These are phyloP conservation scores for Scutellaria barbata DNA, from an alignment of 257 asterid species.

Conservation along the genomic window DNA sequence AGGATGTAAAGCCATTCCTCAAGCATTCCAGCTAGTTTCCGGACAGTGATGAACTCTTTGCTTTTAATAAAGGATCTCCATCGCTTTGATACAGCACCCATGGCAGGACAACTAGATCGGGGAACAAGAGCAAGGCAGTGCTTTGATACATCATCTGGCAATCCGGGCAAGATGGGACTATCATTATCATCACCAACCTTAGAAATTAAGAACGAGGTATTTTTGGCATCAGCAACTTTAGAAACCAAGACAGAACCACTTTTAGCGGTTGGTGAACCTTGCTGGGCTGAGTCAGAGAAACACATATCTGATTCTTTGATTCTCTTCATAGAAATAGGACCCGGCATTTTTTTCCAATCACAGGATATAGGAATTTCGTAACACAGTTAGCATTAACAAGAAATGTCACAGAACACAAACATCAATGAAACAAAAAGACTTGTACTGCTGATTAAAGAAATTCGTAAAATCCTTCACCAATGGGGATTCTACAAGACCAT, in stretches of 20 bases:
- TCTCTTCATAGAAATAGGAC: conserved; percentile 35
- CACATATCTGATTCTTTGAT: conserved; percentile 46
- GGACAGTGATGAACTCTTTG: conserved; percentile 65
- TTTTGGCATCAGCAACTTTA: conserved; percentile 41
- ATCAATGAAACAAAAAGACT: conserved; percentile 15
- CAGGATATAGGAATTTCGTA: conserved; percentile 16
- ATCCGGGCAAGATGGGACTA: conserved; percentile 69
- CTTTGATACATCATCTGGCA: conserved; percentile 87
- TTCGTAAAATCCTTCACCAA: conserved; percentile 61
- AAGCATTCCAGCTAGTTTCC: conserved; percentile 73
- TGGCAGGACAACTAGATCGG: conserved; percentile 59
- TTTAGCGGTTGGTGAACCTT: conserved; percentile 37
- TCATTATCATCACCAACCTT: conserved; percentile 33
- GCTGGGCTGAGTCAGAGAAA: conserved; percentile 42
- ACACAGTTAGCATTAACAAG: conserved; percentile 11
- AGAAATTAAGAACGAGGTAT: conserved; percentile 33
- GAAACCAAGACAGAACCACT: conserved; percentile 32
- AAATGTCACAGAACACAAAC: conserved; percentile 24
- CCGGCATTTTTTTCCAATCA: conserved; percentile 41
- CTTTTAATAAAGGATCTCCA: conserved; percentile 81
- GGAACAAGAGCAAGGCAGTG: conserved; percentile 87
- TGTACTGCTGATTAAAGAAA: conserved; percentile 43
- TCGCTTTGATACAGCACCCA: conserved; percentile 73
- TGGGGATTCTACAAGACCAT: conserved; percentile 64
- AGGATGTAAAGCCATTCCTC: conserved; percentile 90